These are phyloP conservation scores for Quercus phellos DNA, from an alignment of 331 rosid genomes.

Conservation along the genomic window DNA sequence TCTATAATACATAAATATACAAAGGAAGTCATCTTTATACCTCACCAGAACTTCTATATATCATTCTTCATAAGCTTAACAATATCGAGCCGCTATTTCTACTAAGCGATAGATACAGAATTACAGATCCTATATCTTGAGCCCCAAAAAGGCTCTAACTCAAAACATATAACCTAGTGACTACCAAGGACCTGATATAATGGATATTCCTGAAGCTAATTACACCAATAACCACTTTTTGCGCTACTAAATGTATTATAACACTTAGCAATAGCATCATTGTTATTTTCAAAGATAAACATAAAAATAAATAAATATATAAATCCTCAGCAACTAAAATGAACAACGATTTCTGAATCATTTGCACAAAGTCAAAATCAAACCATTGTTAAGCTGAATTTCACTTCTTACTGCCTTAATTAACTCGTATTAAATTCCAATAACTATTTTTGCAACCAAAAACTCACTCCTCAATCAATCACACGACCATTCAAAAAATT, in stretches of 20 bases:
- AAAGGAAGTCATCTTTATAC: background rate
- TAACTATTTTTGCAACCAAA: background rate
- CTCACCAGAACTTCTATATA: background rate
- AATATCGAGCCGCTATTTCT: background rate
- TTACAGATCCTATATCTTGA: background rate
- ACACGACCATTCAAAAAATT: background rate
- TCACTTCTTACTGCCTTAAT: background rate
- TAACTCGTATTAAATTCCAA: background rate
- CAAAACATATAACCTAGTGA: background rate
- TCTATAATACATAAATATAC: background rate
- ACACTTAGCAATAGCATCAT: background rate
- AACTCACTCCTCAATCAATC: background rate
- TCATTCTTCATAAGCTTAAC: background rate
- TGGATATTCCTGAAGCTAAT: background rate
- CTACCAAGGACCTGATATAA: background rate
- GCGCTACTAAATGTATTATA: background rate
- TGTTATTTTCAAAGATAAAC: background rate
- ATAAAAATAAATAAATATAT: too few species aligned
- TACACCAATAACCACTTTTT: background rate
- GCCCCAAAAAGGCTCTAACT: background rate
- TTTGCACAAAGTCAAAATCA: background rate
- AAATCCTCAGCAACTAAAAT: background rate
- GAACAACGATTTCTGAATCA: background rate
- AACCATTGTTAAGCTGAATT: background rate
- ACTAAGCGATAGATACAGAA: too few species aligned